Conservation (phyloP, 1,284 basidiomycete genomes). For the Ustilago shanxiensis region DNA sequence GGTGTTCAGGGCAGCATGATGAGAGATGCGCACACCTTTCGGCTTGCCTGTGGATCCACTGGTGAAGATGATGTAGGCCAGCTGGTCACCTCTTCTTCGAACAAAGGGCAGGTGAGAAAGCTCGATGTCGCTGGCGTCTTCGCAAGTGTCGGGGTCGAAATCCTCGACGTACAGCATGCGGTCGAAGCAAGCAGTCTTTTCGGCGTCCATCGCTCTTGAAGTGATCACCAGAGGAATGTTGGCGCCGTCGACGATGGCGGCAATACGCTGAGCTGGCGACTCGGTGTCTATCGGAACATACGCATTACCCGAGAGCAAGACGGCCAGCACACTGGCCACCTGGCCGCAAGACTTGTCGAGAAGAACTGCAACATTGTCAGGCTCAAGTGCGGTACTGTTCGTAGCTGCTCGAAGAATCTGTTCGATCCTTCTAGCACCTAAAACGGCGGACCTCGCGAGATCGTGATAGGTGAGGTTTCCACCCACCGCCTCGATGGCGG, state of each 20-base stretch:
- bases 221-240: slow-evolving; percentile 25
- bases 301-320: background rate
- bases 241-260: slow-evolving; percentile 44
- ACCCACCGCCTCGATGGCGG: background rate
- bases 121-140: background rate
- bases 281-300: slow-evolving; percentile 51
- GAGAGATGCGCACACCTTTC: slow-evolving; percentile 53
- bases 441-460: background rate
- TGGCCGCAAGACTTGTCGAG: background rate
- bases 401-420: background rate
- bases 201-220: background rate
- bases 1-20: slow-evolving; percentile 28
- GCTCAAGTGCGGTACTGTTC: background rate
- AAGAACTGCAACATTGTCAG: background rate
- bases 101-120: background rate
- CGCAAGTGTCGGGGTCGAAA: background rate
- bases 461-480: background rate
- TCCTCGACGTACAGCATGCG: background rate
- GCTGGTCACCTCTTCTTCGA: background rate
- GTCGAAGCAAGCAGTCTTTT: background rate
- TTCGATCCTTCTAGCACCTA: background rate
- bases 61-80: slow-evolving; percentile 65
- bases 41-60: slow-evolving; percentile 62
- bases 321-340: background rate
- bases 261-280: slow-evolving; percentile 21